Evolutionary conservation across 306 rosid genomes (phyloP).

Genomic region (Fragaria ananassa): DNA sequence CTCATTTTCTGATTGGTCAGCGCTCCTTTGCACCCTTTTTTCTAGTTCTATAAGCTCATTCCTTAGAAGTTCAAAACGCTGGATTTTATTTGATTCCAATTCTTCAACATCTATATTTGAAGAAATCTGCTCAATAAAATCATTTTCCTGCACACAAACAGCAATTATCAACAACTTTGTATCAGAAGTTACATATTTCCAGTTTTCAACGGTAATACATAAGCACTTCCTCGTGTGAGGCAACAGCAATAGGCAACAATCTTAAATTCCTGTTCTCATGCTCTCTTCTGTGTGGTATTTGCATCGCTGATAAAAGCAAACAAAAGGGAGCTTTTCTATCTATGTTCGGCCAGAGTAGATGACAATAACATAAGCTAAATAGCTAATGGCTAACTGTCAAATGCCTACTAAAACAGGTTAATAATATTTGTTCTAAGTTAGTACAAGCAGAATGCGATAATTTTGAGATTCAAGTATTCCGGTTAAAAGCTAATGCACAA

Average conservation of each 20-base stretch:
- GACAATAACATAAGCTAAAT: background rate
- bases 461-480: background rate
- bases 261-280: background rate
- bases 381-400: background rate
- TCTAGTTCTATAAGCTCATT: slow-evolving; percentile 88
- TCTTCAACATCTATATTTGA: slow-evolving; percentile 43
- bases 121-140: slow-evolving; percentile 42
- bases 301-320: background rate
- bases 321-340: background rate
- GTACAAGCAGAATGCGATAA: background rate
- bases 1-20: slow-evolving; percentile 67
- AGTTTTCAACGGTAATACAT: background rate
- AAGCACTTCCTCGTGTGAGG: background rate
- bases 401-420: background rate
- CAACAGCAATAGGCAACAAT: background rate
- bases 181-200: slow-evolving; percentile 10
- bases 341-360: background rate
- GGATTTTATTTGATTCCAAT: slow-evolving; percentile 65
- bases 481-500: background rate
- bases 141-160: slow-evolving; percentile 55
- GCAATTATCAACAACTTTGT: slow-evolving; percentile 9
- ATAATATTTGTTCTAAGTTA: background rate
- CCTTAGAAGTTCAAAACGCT: slow-evolving; percentile 74
- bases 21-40: slow-evolving; percentile 72
- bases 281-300: background rate